Evolutionary conservation across 257 asterid species (phyloP), one percentile per base, ranked within the genome.

Genomic region (Verbascum thapsus): DNA sequence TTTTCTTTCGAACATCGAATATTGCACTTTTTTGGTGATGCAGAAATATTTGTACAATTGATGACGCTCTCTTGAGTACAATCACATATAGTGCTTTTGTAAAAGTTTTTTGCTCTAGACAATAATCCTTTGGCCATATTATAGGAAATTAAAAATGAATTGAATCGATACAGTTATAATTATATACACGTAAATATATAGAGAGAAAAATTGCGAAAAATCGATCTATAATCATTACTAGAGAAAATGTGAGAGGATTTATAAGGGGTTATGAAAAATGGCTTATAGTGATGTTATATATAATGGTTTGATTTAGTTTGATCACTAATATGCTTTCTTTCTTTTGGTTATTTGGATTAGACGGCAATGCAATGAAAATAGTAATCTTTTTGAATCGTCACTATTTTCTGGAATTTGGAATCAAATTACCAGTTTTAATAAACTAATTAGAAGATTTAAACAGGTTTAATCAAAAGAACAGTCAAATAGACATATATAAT

Each of bases 351-450:
- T 53, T 62, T 74, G 64, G 35, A 47, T 67, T 61, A 58, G 20
- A 66, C 71, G 79, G 74, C 79, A 73, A 67, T 56, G 37, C 64
- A 22, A 39, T 51, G 51, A 12, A 64, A 26, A 26, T 26, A 26
- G 59, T 56, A 57, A 48, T 49, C 49, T 54, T 34, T 13, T 48
- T 47, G 15, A 61, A 49, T 61, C 58, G 70, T 72, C 73, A 56
- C 6, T 48, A 47, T 23, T 1, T 63, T 8, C 44, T 15, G 7
- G 7, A 3, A n/a, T 19, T 39, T 40, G 57, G 49, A 44, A n/a
- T 63, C 37, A n/a, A 13, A 15, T 10, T 26, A 26, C 2, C 32
- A 2, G 2, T 26, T 26, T 26, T 26, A 26, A 26, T 26, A 48
- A 48, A 18, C 11, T 12, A 17, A 6, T 1, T 8, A 15, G 23